Evolutionary conservation across 768 basidiomycete genomes (phyloP), one percentile per base, ranked within the genome.

Genomic region (Lactarius indigo): DNA sequence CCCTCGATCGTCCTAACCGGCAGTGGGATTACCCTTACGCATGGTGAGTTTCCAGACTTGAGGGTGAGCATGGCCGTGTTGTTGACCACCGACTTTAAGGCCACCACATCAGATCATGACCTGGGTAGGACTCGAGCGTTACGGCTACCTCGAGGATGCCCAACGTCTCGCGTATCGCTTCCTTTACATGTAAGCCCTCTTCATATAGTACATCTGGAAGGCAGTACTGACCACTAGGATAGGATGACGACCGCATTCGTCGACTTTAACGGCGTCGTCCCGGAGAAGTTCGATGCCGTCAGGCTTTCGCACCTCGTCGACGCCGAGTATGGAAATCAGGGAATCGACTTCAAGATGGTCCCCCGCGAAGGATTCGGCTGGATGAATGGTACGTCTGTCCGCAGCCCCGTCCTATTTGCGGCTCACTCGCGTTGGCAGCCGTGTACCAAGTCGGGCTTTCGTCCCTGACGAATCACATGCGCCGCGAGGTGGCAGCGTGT

Each of bases 261-360:
- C 61, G 94, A 96, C 76, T 98, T 97, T 78, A 98, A 98, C 76
- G 96, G 96, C 4, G 94, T 97, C 42, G 95, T 98, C 1, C 96
- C 96, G 0, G 96, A 98, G 80, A 98, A 98, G 89, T 98, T 98
- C 76, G 95, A 99, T 74, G 96, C 95, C 2, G 96, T 99, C 70
- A 92, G 89, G 77, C 84, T 97, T 26, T 96, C 93, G 1, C 95
- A 98, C 74, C 83, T 98, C 57, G 96, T 99, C 7, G 96, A 96
- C 74, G 97, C 96, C 55, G 96, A 98, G 79, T 98, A 98, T 72
- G 91, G 94, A 10, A 95, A 95, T 75, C 93, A 95, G 74, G 96
- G 96, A 58, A 84, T 96, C 71, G 96, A 99, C 80, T 99, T 99
- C 81, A 94, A 96, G 80, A 88, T 96, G 85, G 91, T 98, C 54